Evolutionary conservation across 2,329 filamentous ascomycete genomes (phyloP).

Genomic region (Colletotrichum caudatum): DNA sequence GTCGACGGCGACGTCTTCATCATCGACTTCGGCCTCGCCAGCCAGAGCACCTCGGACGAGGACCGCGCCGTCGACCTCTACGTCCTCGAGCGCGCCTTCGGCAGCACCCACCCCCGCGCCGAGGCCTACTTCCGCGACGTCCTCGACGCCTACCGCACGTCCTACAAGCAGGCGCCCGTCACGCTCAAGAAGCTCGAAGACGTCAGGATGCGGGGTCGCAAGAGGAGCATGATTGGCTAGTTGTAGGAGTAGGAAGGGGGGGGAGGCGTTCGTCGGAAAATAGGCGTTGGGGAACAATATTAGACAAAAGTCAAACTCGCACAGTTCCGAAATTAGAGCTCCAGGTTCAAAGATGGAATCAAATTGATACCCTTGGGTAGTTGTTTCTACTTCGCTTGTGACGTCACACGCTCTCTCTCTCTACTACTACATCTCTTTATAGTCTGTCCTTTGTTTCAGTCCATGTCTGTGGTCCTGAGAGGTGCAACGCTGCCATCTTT

Average conservation of each 20-base stretch:
- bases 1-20: slow-evolving; percentile 83
- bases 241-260: no score
- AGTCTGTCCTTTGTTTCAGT: slow-evolving; percentile 14
- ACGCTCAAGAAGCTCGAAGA: slow-evolving; percentile 89
- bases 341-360: slow-evolving; percentile 18
- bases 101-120: slow-evolving; percentile 90
- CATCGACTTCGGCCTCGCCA: slow-evolving; percentile 94
- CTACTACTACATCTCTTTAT: neutral
- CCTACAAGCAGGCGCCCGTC: slow-evolving; percentile 78
- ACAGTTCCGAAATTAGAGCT: neutral
- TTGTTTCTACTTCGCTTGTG: slow-evolving; percentile 18
- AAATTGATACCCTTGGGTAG: slow-evolving; percentile 36
- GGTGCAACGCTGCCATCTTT: slow-evolving; percentile 27
- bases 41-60: slow-evolving; percentile 84
- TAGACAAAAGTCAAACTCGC: slow-evolving; percentile 40
- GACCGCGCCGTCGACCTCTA: slow-evolving; percentile 97
- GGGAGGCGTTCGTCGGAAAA: slow-evolving; percentile 35
- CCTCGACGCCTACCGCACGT: slow-evolving; percentile 77
- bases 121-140: slow-evolving; percentile 81
- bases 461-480: slow-evolving; percentile 16
- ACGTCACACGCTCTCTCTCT: neutral
- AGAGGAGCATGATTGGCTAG: slow-evolving; percentile 95
- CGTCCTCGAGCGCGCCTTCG: slow-evolving; percentile 93
- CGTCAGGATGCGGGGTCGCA: slow-evolving; percentile 91
- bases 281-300: neutral